Evolutionary conservation across 129 eudicot genomes (phyloP), one percentile per base, ranked within the genome.

Genomic region (Pulicaria dysenterica): DNA sequence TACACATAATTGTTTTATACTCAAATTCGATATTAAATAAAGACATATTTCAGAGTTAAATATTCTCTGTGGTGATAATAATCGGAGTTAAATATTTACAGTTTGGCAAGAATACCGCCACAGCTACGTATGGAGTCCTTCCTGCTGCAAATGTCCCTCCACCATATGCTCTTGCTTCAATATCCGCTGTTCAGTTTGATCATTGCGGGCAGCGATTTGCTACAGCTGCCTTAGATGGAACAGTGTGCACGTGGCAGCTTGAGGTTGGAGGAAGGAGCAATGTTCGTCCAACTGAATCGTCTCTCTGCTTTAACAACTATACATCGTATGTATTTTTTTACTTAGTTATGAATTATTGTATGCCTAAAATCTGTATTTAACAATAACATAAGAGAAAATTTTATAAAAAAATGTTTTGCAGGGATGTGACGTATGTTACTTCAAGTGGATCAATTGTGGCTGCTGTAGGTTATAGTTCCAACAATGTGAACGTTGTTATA

Each of bases 181-280:
- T 95, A 50, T 88, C 94, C 56, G 89, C 96, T n/a, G 87, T 90
- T 85, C 81, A 79, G 41, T 90, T 95, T 82, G 97, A 90, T 72
- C 84, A 82, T 34, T 90, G 91, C 73, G 99, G 99, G 47, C 99
- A 95, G 45, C 82, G 97, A 76, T 95, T 95, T 79, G 91, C 94
- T 41, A 90, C 95, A 43, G 92, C 81, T 64, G 97, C 99, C 17
- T 84, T 65, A 71, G 99, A 95, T 83, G 99, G 99, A 79, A 95
- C 97, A 4, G 99, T 95, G 56, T 88, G 97, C 86, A 88, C 99
- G 6, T 95, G 99, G 99, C 99, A 95, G 79, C 96, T 95, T 60
- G 99, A 90, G 82, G 99, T 91, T 41, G 99, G 99, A 40, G 99
- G 99, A 79, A 84, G 97, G 81, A 95, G 91, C 88, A 90, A 88